Evolutionary conservation across 768 basidiomycete genomes (phyloP), one percentile per base, ranked within the genome.

Genomic region (Pleurotus sapidus): DNA sequence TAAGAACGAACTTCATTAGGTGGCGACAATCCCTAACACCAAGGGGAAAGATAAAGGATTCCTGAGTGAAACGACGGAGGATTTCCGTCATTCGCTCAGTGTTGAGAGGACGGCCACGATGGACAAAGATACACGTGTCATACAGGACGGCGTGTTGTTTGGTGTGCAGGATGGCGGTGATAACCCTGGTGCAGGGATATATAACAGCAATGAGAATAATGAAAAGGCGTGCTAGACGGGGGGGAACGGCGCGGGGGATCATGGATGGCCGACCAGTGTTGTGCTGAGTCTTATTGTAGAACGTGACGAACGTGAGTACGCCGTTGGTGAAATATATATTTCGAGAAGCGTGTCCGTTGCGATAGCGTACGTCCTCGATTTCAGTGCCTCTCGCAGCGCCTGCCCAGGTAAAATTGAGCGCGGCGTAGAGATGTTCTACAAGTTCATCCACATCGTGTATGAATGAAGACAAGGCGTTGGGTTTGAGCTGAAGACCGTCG

Each of bases 261-360:
- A 49, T 38, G 6, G 23, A 23, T 4, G 25, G 24, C 5, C 43
- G 17, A n/a, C 63, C 57, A 12, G 59, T 50, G 9, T 38, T 8
- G 18, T 47, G 40, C 5, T 57, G 57, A 2, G 59, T n/a, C n/a
- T n/a, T n/a, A n/a, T n/a, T n/a, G n/a, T n/a, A n/a, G n/a, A n/a
- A n/a, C n/a, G n/a, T n/a, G 0, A 43, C 46, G 9, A 67, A 56
- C 0, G 53, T 34, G 4, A 66, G 18, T 0, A 51, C 23, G 1
- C 65, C 61, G 3, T 67, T 65, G 5, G 66, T 57, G 5, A 64
- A 39, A n/a, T 59, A 65, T 0, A 66, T 24, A 4, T 61, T 57
- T 3, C 49, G 42, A 0, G 45, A 30, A 0, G 56, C 58, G 1
- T 37, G 2, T 12, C 55, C 18, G 9, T 65, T 46, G 4, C 57